Conservation (phyloP, 2,329 filamentous ascomycete species). For the Monosporascus sp. region DNA sequence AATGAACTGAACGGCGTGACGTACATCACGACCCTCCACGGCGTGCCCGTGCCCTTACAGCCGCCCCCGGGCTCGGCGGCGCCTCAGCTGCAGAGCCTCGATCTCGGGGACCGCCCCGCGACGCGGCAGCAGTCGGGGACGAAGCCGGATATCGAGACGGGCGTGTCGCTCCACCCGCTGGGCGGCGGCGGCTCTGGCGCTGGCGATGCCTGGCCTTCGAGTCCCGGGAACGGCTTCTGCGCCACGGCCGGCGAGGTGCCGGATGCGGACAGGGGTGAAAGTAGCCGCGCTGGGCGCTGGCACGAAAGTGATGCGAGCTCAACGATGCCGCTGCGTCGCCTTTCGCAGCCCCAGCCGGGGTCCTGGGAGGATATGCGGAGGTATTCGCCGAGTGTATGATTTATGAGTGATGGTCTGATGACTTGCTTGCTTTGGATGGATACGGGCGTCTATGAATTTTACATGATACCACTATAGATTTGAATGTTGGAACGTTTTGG, state of each 20-base stretch:
- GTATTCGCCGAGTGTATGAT: not conserved
- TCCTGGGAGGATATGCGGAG: not conserved
- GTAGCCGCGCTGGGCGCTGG: not conserved
- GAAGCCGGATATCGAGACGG: not conserved
- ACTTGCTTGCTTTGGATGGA: not conserved
- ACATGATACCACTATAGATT: not conserved
- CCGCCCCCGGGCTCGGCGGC: not conserved
- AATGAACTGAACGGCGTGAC: not conserved
- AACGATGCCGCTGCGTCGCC: not conserved
- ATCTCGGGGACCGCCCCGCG: not conserved
- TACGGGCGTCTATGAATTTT: not conserved
- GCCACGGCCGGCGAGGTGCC: not conserved
- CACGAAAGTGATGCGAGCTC: not conserved
- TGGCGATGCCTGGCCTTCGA: not conserved
- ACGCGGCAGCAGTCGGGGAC: not conserved
- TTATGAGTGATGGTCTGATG: not conserved
- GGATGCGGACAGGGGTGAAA: not conserved
- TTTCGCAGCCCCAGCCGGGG: not conserved
- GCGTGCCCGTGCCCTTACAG: not conserved
- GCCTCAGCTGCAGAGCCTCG: not conserved
- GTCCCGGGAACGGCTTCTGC: too few relatives aligned
- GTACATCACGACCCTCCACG: not conserved
- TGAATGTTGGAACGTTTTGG: too few relatives aligned
- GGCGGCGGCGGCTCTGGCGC: not conserved
- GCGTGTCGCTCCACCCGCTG: not conserved